Conservation (phyloP, 2,329 filamentous ascomycete species). For the Exophiala bonariae region DNA sequence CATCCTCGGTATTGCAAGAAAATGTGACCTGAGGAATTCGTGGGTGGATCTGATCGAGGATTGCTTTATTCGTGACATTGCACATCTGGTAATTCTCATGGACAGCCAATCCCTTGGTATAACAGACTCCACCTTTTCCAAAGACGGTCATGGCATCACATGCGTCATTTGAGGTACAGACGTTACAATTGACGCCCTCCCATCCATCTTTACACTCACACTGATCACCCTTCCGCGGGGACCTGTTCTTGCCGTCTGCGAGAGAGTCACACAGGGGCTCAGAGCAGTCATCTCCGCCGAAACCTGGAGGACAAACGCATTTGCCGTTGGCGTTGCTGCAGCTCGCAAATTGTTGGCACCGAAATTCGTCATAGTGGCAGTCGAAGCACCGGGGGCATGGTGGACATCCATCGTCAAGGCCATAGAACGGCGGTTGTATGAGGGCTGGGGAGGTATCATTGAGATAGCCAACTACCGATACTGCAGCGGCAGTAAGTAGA, state of each 20-base stretch:
- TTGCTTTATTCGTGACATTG: conserved; percentile 94
- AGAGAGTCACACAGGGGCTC: conserved; percentile 89
- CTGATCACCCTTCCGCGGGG: conserved; percentile 62
- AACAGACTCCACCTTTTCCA: conserved; percentile 81
- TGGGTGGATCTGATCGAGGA: conserved; percentile 79
- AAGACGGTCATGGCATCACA: conserved; percentile 88
- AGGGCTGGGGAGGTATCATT: conserved; percentile 64
- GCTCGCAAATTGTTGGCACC: conserved; percentile 83
- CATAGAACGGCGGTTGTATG: conserved; percentile 62
- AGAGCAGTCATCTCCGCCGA: conserved; percentile 91
- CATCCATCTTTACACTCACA: conserved; percentile 93
- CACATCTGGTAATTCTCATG: conserved; percentile 98
- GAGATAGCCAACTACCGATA: conserved; percentile 27
- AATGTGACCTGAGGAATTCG: conserved; percentile 93
- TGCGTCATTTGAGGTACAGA: conserved; percentile 79
- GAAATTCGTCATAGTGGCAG: conserved; percentile 90
- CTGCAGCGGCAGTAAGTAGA: conserved; percentile 11
- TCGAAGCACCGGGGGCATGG: conserved; percentile 73
- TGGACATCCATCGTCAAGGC: conserved; percentile 64
- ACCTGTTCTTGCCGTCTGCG: conserved; percentile 74
- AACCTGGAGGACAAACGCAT: conserved; percentile 88
- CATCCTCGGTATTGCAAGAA: conserved; percentile 73
- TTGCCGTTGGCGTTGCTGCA: conserved; percentile 91
- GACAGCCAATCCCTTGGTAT: conserved; percentile 84
- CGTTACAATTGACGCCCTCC: conserved; percentile 97